Conservation (phyloP, 257 asterid species). For the Voacanga thouarsii region DNA sequence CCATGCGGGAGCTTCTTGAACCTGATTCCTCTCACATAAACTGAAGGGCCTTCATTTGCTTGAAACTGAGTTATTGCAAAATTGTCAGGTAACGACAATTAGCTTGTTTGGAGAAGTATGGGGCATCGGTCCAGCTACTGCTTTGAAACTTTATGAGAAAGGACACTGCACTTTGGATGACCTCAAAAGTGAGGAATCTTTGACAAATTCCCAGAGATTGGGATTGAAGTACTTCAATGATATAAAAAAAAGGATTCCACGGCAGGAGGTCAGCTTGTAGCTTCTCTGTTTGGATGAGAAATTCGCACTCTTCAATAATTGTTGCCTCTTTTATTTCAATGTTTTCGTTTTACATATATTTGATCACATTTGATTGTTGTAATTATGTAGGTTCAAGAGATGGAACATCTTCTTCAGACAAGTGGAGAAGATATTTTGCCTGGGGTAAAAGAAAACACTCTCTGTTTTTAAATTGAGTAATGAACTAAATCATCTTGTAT, state of each 20-base stretch:
- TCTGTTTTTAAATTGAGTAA: constrained; percentile 14
- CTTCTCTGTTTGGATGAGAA: neutral
- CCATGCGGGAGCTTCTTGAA: neutral
- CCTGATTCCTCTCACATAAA: neutral
- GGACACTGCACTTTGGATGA: constrained; percentile 84
- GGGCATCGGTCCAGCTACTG: constrained; percentile 95
- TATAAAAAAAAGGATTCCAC: constrained; percentile 83
- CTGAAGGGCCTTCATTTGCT: neutral
- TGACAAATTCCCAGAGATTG: constrained; percentile 70
- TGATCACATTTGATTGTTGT: constrained; percentile 10
- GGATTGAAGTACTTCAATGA: constrained; percentile 85
- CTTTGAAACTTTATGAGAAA: constrained; percentile 84
- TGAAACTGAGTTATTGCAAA: constrained; percentile 9
- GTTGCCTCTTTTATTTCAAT: neutral
- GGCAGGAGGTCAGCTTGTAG: constrained; percentile 60
- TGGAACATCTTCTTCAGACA: constrained; percentile 72
- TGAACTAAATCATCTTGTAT: constrained; percentile 4
- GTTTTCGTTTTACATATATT: neutral
- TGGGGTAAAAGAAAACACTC: constrained; percentile 51
- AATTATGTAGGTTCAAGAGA: constrained; percentile 64
- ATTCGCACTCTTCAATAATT: neutral
- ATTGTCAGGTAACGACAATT: constrained; percentile 65
- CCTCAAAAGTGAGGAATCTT: constrained; percentile 61
- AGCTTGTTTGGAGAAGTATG: constrained; percentile 95
- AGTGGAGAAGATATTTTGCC: constrained; percentile 76